A percentile compares a stretch with the other conserved stretches of the same genome.
Conservation (phyloP, 1,284 basidiomycete genomes). For the Ustilago lituana region DNA sequence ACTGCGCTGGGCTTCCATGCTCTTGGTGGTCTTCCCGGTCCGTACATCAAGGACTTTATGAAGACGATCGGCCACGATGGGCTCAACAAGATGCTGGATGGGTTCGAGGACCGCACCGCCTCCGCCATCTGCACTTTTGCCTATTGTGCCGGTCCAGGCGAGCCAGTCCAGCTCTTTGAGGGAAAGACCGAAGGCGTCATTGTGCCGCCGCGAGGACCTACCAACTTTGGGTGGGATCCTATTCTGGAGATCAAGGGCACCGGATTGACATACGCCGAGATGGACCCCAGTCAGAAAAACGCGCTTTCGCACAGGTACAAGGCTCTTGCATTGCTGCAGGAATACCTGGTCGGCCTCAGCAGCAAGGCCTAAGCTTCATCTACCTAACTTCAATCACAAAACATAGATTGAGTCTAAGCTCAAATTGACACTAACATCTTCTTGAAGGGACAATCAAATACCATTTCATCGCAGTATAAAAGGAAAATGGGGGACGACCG, state of each 20-base stretch:
- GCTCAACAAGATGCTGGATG: slow-evolving; percentile 83
- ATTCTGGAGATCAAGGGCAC: slow-evolving; percentile 80
- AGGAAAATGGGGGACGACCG: not conserved
- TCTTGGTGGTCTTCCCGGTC: slow-evolving; percentile 88
- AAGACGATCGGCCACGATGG: slow-evolving; percentile 70
- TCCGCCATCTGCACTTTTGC: slow-evolving; percentile 95
- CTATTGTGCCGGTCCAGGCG: slow-evolving; percentile 72
- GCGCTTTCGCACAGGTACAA: slow-evolving; percentile 84
- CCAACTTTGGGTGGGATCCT: slow-evolving; percentile 88
- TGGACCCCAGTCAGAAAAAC: slow-evolving; percentile 61
- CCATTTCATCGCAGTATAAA: slow-evolving; percentile 2
- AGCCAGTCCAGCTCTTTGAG: slow-evolving; percentile 77
- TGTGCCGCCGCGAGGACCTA: slow-evolving; percentile 82
- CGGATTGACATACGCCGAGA: slow-evolving; percentile 66
- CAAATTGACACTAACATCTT: too few species aligned
- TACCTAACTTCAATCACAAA: too few species aligned
- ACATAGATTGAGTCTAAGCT: too few species aligned
- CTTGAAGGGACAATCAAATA: slow-evolving; percentile 3
- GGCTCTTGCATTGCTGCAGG: slow-evolving; percentile 82
- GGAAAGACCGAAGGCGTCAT: slow-evolving; percentile 87
- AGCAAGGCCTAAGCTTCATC: not conserved
- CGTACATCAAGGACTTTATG: slow-evolving; percentile 86
- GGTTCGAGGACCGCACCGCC: slow-evolving; percentile 83
- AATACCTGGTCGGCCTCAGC: slow-evolving; percentile 71
- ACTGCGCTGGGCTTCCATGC: slow-evolving; percentile 92